Conservation (phyloP, 345 rosid genomes). For the Zanthoxylum bungeanum region DNA sequence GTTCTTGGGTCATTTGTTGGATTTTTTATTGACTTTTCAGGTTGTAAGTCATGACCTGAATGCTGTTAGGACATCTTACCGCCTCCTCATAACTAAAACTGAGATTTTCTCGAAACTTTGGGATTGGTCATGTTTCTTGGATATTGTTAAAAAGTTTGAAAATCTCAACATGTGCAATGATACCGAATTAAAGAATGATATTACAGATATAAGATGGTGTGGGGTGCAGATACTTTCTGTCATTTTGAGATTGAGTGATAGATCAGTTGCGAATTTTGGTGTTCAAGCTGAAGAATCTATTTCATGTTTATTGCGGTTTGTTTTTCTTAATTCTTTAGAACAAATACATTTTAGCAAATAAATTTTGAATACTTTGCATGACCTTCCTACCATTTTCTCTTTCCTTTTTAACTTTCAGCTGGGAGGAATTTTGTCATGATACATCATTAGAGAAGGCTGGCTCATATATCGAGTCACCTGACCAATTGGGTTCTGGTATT, state of each 20-base stretch:
- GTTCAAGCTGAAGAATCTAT: conserved; percentile 51
- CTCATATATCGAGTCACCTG: conserved; percentile 42
- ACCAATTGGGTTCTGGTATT: conserved; percentile 22
- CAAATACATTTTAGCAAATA: background rate
- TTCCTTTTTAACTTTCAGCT: conserved; percentile 43
- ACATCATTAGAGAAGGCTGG: conserved; percentile 71
- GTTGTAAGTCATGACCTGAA: conserved; percentile 36
- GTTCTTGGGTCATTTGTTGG: background rate
- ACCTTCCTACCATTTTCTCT: conserved; percentile 9
- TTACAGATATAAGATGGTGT: conserved; percentile 70
- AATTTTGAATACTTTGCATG: conserved; percentile 11
- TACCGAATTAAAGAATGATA: conserved; percentile 26
- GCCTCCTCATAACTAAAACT: conserved; percentile 53
- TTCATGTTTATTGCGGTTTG: conserved; percentile 73
- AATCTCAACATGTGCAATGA: conserved; percentile 16
- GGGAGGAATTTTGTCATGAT: conserved; percentile 87
- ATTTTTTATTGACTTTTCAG: conserved; percentile 32
- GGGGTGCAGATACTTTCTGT: conserved; percentile 50
- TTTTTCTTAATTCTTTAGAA: conserved; percentile 15
- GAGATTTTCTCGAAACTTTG: conserved; percentile 66
- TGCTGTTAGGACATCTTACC: conserved; percentile 59
- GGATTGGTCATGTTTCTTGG: conserved; percentile 93
- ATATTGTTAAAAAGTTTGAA: conserved; percentile 37
- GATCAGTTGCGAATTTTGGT: conserved; percentile 40
- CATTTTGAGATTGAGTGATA: conserved; percentile 51